phyloP scores from a whole-genome alignment of 1,139 yeast genomes.

The Kodamaea plutei region DNA sequence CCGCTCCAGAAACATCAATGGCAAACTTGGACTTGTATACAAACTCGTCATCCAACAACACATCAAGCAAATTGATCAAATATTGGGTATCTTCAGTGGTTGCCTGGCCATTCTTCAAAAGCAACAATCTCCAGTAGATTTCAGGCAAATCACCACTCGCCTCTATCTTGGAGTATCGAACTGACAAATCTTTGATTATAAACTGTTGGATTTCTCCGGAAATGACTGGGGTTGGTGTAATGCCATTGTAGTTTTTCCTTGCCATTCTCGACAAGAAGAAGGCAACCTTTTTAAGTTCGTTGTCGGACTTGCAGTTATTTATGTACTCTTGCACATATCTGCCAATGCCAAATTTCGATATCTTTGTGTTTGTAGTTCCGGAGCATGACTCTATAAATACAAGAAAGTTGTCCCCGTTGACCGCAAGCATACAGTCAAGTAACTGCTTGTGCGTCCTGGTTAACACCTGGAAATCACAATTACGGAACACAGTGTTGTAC shows the following conservation, averaged over 20 bases:
- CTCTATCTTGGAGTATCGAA: slow-evolving; percentile 9
- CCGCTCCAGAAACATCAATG: slow-evolving; percentile 16
- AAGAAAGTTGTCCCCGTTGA: slow-evolving; percentile 35
- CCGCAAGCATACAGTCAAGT: slow-evolving; percentile 28
- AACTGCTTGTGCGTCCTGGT: slow-evolving; percentile 45
- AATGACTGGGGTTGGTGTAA: slow-evolving; percentile 13
- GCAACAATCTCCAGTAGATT: slow-evolving; percentile 37
- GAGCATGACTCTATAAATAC: slow-evolving; percentile 48
- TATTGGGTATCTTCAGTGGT: slow-evolving; percentile 10
- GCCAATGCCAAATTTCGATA: slow-evolving; percentile 42
- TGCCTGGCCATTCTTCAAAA: slow-evolving; percentile 21
- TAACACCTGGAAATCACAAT: slow-evolving; percentile 49
- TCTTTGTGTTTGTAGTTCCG: slow-evolving; percentile 41
- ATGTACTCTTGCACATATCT: slow-evolving; percentile 50
- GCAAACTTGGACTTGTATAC: slow-evolving; percentile 13
- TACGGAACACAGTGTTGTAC: slow-evolving; percentile 52
- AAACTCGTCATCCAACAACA: slow-evolving; percentile 10
- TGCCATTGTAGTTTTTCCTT: slow-evolving; percentile 10
- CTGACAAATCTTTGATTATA: slow-evolving; percentile 11
- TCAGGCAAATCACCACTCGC: slow-evolving; percentile 23
- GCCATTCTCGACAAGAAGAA: slow-evolving; percentile 37
- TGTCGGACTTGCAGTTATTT: slow-evolving; percentile 27
- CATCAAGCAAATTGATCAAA: slow-evolving; percentile 13
- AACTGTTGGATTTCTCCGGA: slow-evolving; percentile 12
- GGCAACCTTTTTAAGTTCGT: slow-evolving; percentile 34